These are phyloP conservation scores for carrot (Daucus carota) DNA, from an alignment of 129 eudicot genomes.

Conservation along the genomic window DH1_v3.0 NC_030381.2:38936501-38937000, in stretches of 20 bases:
- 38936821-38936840: neutral
- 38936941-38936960: neutral
- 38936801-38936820: neutral
- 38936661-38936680: neutral
- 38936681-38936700: neutral
- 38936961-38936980: neutral
- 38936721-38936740: neutral
- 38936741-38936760: neutral
- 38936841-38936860: too few relatives aligned
- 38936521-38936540: neutral
- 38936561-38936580: neutral
- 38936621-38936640: neutral
- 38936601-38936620: neutral
- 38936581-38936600: slow-evolving; percentile 1
- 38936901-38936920: neutral
- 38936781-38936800: neutral
- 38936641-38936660: neutral
- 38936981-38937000: neutral
- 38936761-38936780: neutral
- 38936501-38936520: neutral
- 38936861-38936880: neutral
- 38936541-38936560: neutral
- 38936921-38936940: neutral
- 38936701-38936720: neutral
- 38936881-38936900: neutral